Evolutionary conservation across 2,329 filamentous ascomycete species (phyloP), one percentile per base, ranked within the genome.

Genomic region (Clathrospora elynae): DNA sequence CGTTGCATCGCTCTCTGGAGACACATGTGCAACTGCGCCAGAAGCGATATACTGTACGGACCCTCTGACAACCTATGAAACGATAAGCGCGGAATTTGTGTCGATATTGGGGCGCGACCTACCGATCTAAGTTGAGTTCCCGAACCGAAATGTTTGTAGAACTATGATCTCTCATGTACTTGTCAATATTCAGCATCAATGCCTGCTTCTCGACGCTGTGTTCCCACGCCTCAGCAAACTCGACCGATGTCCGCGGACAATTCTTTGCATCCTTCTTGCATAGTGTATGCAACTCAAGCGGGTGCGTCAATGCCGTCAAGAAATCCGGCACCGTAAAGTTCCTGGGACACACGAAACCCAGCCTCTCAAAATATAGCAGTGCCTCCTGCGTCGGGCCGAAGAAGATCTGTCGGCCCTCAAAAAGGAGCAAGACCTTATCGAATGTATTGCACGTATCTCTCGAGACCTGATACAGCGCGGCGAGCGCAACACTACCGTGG

Each of bases 321-420:
- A 90, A 90, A 57, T 91, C 87, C 1, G 81, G 80, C 0, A 82
- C 83, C 0, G 84, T 88, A 78, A 82, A 80, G 5, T 85, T 44
- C 5, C 23, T 14, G 10, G 42, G 40, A 30, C 45, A 42, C 18
- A 80, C 74, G 51, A 89, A 91, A 0, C 87, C 87, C 6, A 90
- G 71, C 4, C 78, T 68, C 24, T 82, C 71, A 50, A 90, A 90
- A 62, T 88, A 90, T 17, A 74, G 66, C 56, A 79, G 84, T 1
- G 86, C 87, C 6, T 78, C 71, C 4, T 78, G 72, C 0, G 79
- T 73, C 0, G 75, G 73, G 2, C 87, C 87, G 56, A 83, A 90
- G 69, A 83, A 90, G 4, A 89, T 79, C 47, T 86, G 84, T 38
- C 80, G 77, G 1, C 86, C 86, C 39, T 78, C 77, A 55, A 86